These are phyloP conservation scores for Lolium perenne DNA, from an alignment of 176 grass and related monocot genomes.

Conservation along the genomic window DNA sequence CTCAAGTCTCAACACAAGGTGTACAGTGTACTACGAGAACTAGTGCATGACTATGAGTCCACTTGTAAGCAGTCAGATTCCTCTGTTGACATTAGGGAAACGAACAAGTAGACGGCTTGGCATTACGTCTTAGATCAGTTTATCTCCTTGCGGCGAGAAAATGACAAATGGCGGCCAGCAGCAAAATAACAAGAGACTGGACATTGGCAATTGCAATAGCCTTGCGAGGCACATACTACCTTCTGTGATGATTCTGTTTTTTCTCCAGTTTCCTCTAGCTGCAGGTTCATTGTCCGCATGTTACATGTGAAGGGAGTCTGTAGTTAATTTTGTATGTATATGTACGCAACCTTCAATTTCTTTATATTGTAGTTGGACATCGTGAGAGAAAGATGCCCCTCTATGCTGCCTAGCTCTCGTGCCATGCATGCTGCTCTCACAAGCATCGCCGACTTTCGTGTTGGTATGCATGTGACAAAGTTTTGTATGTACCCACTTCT, in stretches of 20 bases:
- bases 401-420: not conserved
- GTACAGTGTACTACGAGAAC: not conserved
- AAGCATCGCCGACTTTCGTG: not conserved
- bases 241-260: constrained; percentile 2
- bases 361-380: not conserved
- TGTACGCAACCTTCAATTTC: not conserved
- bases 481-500: not conserved
- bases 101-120: constrained; percentile 20
- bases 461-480: not conserved
- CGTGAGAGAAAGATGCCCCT: not conserved
- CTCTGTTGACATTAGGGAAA: constrained; percentile 19
- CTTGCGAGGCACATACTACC: not conserved
- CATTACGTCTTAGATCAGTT: not conserved
- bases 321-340: constrained; percentile 5
- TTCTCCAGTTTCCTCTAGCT: constrained; percentile 2
- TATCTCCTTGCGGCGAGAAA: not conserved
- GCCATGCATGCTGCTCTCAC: not conserved
- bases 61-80: not conserved
- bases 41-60: constrained; percentile 2
- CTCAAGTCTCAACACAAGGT: not conserved
- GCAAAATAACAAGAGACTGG: constrained; percentile 17
- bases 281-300: constrained; percentile 16
- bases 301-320: constrained; percentile 27
- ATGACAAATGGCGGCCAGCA: not conserved
- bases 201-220: constrained; percentile 15